phyloP scores from a whole-genome alignment of 1,284 basidiomycete species.

The Cystobasidium sp. region DNA sequence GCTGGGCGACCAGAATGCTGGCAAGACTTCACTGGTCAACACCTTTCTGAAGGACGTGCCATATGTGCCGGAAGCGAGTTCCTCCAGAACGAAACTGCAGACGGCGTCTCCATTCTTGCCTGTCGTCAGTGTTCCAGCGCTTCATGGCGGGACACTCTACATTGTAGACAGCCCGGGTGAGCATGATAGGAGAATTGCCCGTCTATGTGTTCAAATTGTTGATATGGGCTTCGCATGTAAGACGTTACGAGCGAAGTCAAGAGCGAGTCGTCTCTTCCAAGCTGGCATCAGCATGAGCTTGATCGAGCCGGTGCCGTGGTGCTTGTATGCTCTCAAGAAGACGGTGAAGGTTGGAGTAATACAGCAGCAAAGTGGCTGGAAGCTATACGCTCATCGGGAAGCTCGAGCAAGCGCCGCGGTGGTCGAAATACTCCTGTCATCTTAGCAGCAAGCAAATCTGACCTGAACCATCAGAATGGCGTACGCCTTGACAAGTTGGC shows the following conservation, averaged over 20 bases:
- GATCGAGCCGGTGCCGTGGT: conserved; percentile 35
- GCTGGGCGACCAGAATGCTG: conserved; percentile 23
- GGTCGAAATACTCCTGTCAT: conserved; percentile 16
- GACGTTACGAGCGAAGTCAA: background rate
- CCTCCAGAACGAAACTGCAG: background rate
- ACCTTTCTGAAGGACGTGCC: conserved; percentile 38
- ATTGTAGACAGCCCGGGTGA: conserved; percentile 38
- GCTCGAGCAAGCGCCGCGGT: background rate
- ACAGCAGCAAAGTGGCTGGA: background rate
- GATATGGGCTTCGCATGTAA: too few species aligned
- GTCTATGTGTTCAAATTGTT: too few species aligned
- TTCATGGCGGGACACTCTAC: conserved; percentile 33
- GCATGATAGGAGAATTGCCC: background rate
- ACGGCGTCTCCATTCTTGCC: conserved; percentile 12
- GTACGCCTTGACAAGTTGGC: background rate
- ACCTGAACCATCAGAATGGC: background rate
- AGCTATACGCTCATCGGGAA: background rate
- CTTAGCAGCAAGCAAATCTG: conserved; percentile 29
- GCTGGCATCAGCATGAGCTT: conserved; percentile 25
- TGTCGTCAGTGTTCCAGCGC: conserved; percentile 36
- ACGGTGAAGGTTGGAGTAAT: background rate
- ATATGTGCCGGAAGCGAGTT: conserved; percentile 10
- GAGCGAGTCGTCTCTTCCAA: background rate
- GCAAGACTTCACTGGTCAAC: conserved; percentile 36
- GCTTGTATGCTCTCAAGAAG: conserved; percentile 19